Evolutionary conservation across 768 basidiomycete genomes (phyloP), one percentile per base, ranked within the genome.

Genomic region (Phlegmacium glaucopus): DNA sequence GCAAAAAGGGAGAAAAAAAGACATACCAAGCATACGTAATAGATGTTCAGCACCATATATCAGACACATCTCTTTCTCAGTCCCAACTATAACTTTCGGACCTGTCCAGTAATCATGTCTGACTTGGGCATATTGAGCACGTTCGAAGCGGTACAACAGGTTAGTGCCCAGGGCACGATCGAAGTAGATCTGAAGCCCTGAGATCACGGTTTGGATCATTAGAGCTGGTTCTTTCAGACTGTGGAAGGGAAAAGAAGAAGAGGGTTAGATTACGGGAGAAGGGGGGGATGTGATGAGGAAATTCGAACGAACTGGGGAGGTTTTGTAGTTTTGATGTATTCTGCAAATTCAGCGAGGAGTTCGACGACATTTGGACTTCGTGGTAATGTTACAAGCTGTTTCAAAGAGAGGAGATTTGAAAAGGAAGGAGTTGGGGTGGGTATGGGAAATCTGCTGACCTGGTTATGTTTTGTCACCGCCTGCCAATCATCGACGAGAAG

Each of bases 401-500:
- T 25, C 16, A 22, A 37, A 25, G 17, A 35, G 9, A 17, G 12
- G 22, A 54, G 7, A 45, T 28, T 38, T 22, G 27, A 44, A 18
- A 37, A 28, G 13, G 11, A 17, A 17, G n/a, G n/a, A n/a, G n/a
- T n/a, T 44, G 28, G 18, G 12, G 28, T 4, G 9, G 15, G 5
- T 32, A 39, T 12, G 41, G 16, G 15, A 34, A 32, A 36, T 5
- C 22, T 18, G 52, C 58, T 67, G 49, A 87, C 95, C 79, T 93
- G 89, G 56, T 84, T 83, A 62, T 94, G 90, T 72, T 96, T 97
- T 44, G 96, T 98, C 32, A 98, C 84, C 4, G 85, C 82, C 67
- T 98, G 95, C 96, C 96, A 99, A 56, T 98, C 96, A 60, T 98
- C 94, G 2, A 98, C 94, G 30, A 99, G 75, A 39, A 87, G 76